Evolutionary conservation across 352 stramenopile species (phyloP).

Genomic region (Phytophthora brassicae): DNA sequence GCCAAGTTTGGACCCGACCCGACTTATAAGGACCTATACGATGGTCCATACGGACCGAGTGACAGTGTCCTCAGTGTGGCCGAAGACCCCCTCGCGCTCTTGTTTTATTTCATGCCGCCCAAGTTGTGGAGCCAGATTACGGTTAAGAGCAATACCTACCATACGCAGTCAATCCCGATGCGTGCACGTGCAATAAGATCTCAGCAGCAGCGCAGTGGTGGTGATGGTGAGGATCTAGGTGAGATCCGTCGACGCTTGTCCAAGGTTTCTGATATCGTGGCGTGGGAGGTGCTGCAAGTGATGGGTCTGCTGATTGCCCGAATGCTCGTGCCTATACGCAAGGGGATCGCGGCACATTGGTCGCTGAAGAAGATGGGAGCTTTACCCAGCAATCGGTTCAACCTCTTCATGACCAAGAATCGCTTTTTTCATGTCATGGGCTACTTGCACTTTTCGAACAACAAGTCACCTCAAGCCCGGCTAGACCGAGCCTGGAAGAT

Average conservation of each 20-base stretch:
- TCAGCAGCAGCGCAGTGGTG: not conserved
- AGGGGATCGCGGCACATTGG: not conserved
- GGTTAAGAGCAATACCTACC: not conserved
- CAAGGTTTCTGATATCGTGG: not conserved
- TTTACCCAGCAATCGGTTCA: not conserved
- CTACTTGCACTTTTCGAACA: slow-evolving; percentile 15
- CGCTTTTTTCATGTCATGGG: slow-evolving; percentile 1
- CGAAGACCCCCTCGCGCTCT: not conserved
- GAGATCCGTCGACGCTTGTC: not conserved
- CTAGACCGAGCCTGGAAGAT: slow-evolving; percentile 7
- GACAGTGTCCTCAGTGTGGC: not conserved
- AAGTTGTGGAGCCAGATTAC: not conserved
- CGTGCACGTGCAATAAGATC: not conserved
- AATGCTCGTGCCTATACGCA: not conserved
- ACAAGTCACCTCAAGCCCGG: not conserved
- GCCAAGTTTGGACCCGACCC: not conserved
- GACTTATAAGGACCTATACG: not conserved
- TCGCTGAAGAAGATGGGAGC: not conserved
- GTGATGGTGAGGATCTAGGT: not conserved
- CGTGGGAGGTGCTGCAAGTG: not conserved
- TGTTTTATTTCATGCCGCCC: not conserved
- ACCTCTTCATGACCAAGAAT: not conserved
- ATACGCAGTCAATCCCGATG: not conserved
- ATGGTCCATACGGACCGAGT: not conserved
- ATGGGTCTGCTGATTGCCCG: not conserved